A percentile compares a stretch with the other conserved stretches of the same genome.
Conservation (phyloP, 2,329 filamentous ascomycete species). For the Aspergillus pseudoviridinutans region DNA sequence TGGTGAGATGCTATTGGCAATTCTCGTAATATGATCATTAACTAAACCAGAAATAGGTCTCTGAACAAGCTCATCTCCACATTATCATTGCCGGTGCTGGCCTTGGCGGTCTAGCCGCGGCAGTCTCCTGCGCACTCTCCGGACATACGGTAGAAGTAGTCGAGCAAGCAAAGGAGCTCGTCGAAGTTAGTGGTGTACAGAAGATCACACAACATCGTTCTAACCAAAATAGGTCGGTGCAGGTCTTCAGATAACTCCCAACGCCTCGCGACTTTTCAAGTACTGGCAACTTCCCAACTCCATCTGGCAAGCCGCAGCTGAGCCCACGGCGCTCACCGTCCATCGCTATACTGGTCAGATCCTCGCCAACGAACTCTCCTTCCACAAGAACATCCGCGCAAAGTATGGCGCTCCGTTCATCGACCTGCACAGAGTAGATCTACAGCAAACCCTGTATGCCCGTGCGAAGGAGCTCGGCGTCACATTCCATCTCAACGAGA, state of each 20-base stretch:
- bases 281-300: constrained; percentile 25
- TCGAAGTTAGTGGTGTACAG: constrained; percentile 27
- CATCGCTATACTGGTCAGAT: constrained; percentile 31
- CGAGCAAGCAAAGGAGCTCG: constrained; percentile 28
- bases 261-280: constrained; percentile 28
- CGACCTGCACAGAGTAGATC: constrained; percentile 60
- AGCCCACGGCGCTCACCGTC: constrained; percentile 30
- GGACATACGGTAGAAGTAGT: constrained; percentile 27
- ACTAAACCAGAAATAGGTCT: not conserved
- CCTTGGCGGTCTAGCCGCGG: constrained; percentile 28
- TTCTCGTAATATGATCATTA: not conserved
- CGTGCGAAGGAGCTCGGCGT: constrained; percentile 54
- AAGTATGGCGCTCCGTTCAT: constrained; percentile 57
- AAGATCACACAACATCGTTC: not conserved
- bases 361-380: constrained; percentile 48
- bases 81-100: constrained; percentile 30
- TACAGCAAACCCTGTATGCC: constrained; percentile 52
- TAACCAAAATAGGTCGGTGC: constrained; percentile 46
- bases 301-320: constrained; percentile 27
- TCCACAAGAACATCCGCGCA: constrained; percentile 49
- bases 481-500: constrained; percentile 46
- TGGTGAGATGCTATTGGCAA: not conserved
- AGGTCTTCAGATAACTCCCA: constrained; percentile 55
- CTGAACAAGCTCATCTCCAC: constrained; percentile 16
- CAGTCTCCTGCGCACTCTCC: constrained; percentile 22